phyloP scores from a whole-genome alignment of 2,329 filamentous ascomycete species.

The Sclerotinia spermophila region DNA sequence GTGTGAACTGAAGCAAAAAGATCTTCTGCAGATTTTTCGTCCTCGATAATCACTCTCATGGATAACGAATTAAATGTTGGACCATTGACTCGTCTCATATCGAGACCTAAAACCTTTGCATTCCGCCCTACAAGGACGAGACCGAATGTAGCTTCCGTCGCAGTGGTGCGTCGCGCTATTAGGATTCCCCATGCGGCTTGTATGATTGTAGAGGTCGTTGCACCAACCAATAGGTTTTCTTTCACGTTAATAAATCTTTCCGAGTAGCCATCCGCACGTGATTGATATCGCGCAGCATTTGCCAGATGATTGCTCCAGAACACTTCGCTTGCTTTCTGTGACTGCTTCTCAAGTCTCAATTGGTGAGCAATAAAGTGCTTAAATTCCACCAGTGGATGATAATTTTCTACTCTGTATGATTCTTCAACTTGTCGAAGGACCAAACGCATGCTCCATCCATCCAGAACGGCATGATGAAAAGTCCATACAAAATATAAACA shows the following conservation, averaged over 20 bases:
- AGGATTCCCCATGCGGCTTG: conserved; percentile 42
- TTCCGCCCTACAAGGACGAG: conserved; percentile 44
- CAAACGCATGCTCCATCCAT: conserved; percentile 47
- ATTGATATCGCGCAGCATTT: conserved; percentile 34
- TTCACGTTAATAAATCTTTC: conserved; percentile 1
- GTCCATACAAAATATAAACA: conserved; percentile 46
- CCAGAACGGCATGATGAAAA: conserved; percentile 54
- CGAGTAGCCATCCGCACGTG: neutral
- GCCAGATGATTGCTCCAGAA: conserved; percentile 48
- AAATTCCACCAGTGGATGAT: neutral
- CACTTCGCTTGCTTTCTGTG: conserved; percentile 29
- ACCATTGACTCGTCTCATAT: conserved; percentile 40
- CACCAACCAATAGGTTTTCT: conserved; percentile 12
- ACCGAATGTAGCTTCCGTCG: conserved; percentile 43
- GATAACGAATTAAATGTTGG: conserved; percentile 43
- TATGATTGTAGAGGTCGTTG: conserved; percentile 25
- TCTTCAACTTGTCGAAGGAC: conserved; percentile 32
- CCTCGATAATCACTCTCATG: conserved; percentile 39
- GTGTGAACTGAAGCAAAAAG: conserved; percentile 1
- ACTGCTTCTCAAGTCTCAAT: neutral
- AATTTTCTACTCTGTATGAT: neutral
- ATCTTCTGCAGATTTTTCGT: neutral
- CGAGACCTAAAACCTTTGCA: conserved; percentile 39
- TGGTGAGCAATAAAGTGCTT: conserved; percentile 9
- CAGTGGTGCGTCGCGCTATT: conserved; percentile 39